Evolutionary conservation across 106 monocot genomes (phyloP).

Genomic region (Acorus gramineus): DNA sequence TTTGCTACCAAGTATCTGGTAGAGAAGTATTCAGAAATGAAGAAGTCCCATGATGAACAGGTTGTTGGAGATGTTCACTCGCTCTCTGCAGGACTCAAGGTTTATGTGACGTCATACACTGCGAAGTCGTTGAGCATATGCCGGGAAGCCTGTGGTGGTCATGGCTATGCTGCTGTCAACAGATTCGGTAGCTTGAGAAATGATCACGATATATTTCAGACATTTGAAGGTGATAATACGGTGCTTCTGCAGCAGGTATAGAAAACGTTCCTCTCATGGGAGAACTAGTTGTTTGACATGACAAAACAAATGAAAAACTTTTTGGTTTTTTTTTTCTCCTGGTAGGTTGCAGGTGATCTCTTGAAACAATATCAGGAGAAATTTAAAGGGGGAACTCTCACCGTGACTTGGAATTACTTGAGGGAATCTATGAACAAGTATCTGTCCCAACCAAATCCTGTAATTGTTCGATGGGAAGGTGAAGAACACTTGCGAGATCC

Average conservation of each 20-base stretch:
- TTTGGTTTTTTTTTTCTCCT: no score
- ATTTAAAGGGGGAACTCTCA: constrained; percentile 72
- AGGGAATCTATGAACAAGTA: constrained; percentile 81
- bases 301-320: no score
- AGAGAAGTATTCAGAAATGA: constrained; percentile 74
- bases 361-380: constrained; percentile 89
- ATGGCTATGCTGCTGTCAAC: constrained; percentile 98
- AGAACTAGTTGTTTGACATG: no score
- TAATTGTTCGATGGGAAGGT: constrained; percentile 86
- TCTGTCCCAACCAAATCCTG: constrained; percentile 77
- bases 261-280: background rate
- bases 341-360: constrained; percentile 80
- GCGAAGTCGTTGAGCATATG: constrained; percentile 78
- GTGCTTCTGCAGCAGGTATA: constrained; percentile 93
- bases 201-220: constrained; percentile 98
- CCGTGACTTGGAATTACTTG: constrained; percentile 87
- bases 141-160: constrained; percentile 89
- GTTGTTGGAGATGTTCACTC: constrained; percentile 73
- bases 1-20: constrained; percentile 63
- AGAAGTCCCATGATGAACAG: constrained; percentile 60
- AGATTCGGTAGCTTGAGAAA: constrained; percentile 71
- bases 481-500: constrained; percentile 87
- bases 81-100: constrained; percentile 86
- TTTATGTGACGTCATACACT: constrained; percentile 88
- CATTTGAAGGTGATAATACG: constrained; percentile 98